Evolutionary conservation across 352 stramenopile species (phyloP).

Genomic region (Aphanomyces invadans): DNA sequence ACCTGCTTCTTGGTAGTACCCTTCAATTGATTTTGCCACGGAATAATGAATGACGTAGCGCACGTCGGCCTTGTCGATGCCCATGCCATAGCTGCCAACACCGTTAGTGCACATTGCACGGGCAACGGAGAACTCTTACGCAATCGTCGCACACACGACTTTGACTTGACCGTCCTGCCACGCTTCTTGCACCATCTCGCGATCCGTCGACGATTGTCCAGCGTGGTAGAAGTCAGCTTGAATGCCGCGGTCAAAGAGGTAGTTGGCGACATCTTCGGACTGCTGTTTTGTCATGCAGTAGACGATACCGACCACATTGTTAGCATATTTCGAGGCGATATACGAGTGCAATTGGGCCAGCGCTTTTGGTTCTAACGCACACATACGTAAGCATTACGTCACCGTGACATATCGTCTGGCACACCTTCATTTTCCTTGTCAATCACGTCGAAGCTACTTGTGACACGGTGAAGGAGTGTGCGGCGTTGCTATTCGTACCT

Average conservation of each 20-base stretch:
- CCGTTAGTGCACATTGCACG: too few relatives aligned
- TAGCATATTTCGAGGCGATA: slow-evolving; percentile 16
- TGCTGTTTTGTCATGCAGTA: slow-evolving; percentile 26
- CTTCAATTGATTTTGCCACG: slow-evolving; percentile 25
- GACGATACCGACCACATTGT: slow-evolving; percentile 25
- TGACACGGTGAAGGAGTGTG: too few relatives aligned
- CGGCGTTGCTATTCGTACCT: slow-evolving; percentile 32
- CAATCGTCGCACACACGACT: slow-evolving; percentile 24
- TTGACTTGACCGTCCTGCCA: slow-evolving; percentile 21
- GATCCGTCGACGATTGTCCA: slow-evolving; percentile 15
- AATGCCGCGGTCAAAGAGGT: slow-evolving; percentile 18
- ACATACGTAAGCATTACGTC: slow-evolving; percentile 41
- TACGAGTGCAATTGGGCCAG: slow-evolving; percentile 9
- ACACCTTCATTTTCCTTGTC: slow-evolving; percentile 7
- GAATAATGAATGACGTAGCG: slow-evolving; percentile 26
- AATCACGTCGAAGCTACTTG: background rate
- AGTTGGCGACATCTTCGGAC: slow-evolving; percentile 24
- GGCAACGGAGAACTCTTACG: slow-evolving; percentile 3
- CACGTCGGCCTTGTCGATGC: slow-evolving; percentile 27
- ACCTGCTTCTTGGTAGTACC: slow-evolving; percentile 26
- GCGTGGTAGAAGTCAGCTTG: slow-evolving; percentile 22
- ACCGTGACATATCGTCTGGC: slow-evolving; percentile 35
- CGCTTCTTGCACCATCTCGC: slow-evolving; percentile 20
- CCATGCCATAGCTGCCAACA: slow-evolving; percentile 21
- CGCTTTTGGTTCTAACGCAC: slow-evolving; percentile 15